Evolutionary conservation across 1,284 basidiomycete genomes (phyloP).

Genomic region (Marasmius tenuissimus): DNA sequence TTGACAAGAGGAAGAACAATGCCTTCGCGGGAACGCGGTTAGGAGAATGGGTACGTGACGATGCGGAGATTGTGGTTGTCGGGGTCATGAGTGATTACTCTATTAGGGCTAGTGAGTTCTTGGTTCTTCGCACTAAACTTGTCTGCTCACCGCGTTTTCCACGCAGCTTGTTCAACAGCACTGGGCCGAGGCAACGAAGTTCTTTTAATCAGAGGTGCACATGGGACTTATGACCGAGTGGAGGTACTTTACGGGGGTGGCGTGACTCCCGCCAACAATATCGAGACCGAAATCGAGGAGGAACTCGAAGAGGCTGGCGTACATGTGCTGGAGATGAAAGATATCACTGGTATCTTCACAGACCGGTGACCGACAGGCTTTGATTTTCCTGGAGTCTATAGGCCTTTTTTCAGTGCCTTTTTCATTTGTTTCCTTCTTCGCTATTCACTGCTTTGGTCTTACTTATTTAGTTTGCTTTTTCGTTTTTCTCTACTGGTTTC

Average conservation of each 20-base stretch:
- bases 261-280: conserved; percentile 47
- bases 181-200: conserved; percentile 64
- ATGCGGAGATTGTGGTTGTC: conserved; percentile 63
- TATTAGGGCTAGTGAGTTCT: conserved; percentile 46
- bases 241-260: conserved; percentile 58
- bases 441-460: too few relatives aligned
- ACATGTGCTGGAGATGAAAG: conserved; percentile 61
- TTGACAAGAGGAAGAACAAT: conserved; percentile 72
- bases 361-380: conserved; percentile 31
- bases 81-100: conserved; percentile 69
- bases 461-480: too few relatives aligned
- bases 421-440: too few relatives aligned
- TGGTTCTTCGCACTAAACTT: neutral
- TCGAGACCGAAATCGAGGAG: conserved; percentile 58
- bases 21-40: conserved; percentile 61
- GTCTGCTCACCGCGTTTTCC: neutral
- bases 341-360: conserved; percentile 55
- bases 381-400: too few relatives aligned
- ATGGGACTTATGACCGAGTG: conserved; percentile 63
- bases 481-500: too few relatives aligned
- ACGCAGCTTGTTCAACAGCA: conserved; percentile 52
- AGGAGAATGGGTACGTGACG: conserved; percentile 43
- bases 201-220: conserved; percentile 58
- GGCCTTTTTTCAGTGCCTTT: too few relatives aligned
- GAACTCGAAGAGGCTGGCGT: conserved; percentile 68